Base-by-base conservation (phyloP, 352 stramenopile genomes). In the Phytophthora megakarya region DNA sequence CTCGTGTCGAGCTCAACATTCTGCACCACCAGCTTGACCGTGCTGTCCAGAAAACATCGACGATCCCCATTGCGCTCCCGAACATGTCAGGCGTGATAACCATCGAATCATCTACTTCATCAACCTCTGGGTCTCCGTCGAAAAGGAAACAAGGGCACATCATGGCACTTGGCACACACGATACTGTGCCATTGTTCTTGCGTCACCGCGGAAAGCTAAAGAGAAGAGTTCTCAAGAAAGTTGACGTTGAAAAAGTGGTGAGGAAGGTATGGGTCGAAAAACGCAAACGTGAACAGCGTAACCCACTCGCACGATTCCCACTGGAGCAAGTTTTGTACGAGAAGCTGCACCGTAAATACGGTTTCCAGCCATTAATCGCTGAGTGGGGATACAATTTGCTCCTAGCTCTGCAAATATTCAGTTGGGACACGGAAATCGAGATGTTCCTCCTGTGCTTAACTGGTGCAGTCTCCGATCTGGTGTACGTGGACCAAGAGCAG, bases 321-420 rank as follows among this genome's bases (percentile, higher is more conserved):
- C 63, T 92, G 5, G 85, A 94, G 21, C 76, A 92, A 10, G 73
- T 89, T 0, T 23, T 94, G 39, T 92, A 88, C 54, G 85, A 94
- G 43, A 86, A 88, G 43, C 70, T 94, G 43, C 73, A 92, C 47
- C 80, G 80, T 43, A 91, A 91, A 62, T 92, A 89, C 57, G 84
- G 83, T 2, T 92, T 92, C 58, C 83, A 94, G 66, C 81, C 86
- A 1, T 62, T 92, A 19, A 87, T 94, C 30, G 86, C 86, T 3
- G 83, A 94, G 65, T 94, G 84, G 84, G 85, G 85, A n/a, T 94
- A 94, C 67, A 94, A 92, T 61, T 75, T 92, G n/a, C 50, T 94
- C 3, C 33, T 92, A 3, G 80, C 78, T 3, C 73, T 92, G 16
- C 83, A 90, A 45, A 56, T 67, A 38, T 92, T 81, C 43, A 73